These are phyloP conservation scores for Fusarium sp. DNA, from an alignment of 2,329 filamentous ascomycete species.

Conservation along the genomic window DNA sequence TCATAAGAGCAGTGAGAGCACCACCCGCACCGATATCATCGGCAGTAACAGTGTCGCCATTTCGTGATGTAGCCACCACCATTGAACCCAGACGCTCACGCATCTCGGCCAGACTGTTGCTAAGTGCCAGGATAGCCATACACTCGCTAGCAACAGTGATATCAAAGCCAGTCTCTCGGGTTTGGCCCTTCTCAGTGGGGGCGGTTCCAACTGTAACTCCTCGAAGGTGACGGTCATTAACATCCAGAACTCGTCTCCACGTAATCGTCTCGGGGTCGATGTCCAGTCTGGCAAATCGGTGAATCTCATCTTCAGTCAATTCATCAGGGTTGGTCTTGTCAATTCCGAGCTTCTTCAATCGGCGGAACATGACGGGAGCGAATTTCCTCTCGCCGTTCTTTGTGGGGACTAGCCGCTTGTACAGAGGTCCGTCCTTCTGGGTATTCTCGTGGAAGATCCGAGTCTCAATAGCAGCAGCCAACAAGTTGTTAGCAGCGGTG, in stretches of 20 bases:
- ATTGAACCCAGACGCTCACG: slow-evolving; percentile 92
- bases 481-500: slow-evolving; percentile 94
- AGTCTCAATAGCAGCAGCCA: slow-evolving; percentile 96
- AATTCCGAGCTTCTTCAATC: slow-evolving; percentile 95
- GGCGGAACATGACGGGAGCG: slow-evolving; percentile 88
- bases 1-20: slow-evolving; percentile 93
- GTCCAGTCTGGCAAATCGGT: slow-evolving; percentile 89
- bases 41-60: slow-evolving; percentile 91
- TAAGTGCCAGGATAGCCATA: slow-evolving; percentile 97
- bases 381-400: slow-evolving; percentile 94
- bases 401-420: slow-evolving; percentile 84
- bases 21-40: slow-evolving; percentile 95
- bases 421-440: slow-evolving; percentile 89
- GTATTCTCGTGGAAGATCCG: slow-evolving; percentile 98
- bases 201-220: slow-evolving; percentile 90
- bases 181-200: slow-evolving; percentile 88
- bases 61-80: slow-evolving; percentile 89
- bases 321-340: slow-evolving; percentile 93
- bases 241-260: slow-evolving; percentile 94
- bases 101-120: slow-evolving; percentile 88
- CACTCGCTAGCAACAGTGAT: slow-evolving; percentile 98
- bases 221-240: slow-evolving; percentile 94
- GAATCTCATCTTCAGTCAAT: slow-evolving; percentile 88
- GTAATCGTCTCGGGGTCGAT: slow-evolving; percentile 98
- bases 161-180: slow-evolving; percentile 91